These are phyloP conservation scores for Zygoascus tannicola DNA, from an alignment of 805 yeast species.

Conservation along the genomic window DNA sequence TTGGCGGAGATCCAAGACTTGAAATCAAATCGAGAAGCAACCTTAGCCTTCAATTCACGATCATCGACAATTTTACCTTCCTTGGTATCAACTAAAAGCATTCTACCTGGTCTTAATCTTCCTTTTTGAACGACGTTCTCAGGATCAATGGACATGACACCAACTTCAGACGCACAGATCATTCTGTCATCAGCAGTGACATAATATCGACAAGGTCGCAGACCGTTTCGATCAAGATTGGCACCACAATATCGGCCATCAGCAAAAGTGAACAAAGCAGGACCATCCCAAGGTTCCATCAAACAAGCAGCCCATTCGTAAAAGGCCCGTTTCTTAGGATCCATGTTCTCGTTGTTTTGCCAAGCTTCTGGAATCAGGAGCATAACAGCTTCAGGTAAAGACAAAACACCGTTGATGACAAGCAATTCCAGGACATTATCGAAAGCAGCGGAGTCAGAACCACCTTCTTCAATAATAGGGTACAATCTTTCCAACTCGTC, in stretches of 20 bases:
- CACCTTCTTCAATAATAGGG: constrained; percentile 97
- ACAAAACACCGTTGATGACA: constrained; percentile 82
- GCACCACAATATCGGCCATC: constrained; percentile 99
- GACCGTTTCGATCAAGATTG: constrained; percentile 91
- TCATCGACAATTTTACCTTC: constrained; percentile 92
- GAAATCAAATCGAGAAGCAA: constrained; percentile 80
- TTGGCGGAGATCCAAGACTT: constrained; percentile 88
- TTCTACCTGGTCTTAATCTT: constrained; percentile 89
- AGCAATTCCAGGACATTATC: constrained; percentile 91
- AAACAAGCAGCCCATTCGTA: constrained; percentile 99
- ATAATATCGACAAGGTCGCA: constrained; percentile 97
- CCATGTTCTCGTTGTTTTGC: constrained; percentile 82
- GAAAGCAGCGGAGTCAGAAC: constrained; percentile 96
- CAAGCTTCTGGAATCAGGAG: constrained; percentile 95
- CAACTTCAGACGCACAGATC: constrained; percentile 97
- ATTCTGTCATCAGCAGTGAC: constrained; percentile 89
- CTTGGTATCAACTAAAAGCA: constrained; percentile 89
- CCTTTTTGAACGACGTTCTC: constrained; percentile 82
- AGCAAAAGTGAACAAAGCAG: constrained; percentile 91
- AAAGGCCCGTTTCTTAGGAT: constrained; percentile 85
- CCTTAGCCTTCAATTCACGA: constrained; percentile 69
- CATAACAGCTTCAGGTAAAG: constrained; percentile 96
- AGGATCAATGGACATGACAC: constrained; percentile 85
- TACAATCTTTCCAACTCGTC: constrained; percentile 84
- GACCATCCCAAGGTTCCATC: constrained; percentile 99